A percentile compares a stretch with the other conserved stretches of the same genome.
These are phyloP conservation scores for Nissolia schottii DNA, from an alignment of 306 rosid species.

Conservation along the genomic window DNA sequence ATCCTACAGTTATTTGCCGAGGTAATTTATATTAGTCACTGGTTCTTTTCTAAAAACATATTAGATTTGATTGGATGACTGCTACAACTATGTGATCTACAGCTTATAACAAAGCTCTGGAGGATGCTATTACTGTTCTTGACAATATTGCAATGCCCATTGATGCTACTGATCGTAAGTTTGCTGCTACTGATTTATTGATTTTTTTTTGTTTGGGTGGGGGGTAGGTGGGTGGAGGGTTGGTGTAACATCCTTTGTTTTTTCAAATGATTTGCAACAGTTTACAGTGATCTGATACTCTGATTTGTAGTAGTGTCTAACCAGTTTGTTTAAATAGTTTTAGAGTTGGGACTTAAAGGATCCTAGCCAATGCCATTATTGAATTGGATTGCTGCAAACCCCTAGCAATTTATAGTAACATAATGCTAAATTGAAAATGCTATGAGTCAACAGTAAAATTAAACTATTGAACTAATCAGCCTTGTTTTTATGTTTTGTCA, in stretches of 20 bases:
- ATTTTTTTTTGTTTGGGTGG: background rate
- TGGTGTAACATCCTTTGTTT: background rate
- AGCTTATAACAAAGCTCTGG: conserved; percentile 95
- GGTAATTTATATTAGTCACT: conserved; percentile 40
- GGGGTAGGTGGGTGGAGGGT: background rate
- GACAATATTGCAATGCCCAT: conserved; percentile 92
- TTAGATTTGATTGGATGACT: background rate
- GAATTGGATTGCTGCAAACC: background rate
- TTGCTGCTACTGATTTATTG: background rate
- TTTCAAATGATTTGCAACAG: background rate
- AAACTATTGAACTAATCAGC: background rate
- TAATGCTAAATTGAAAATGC: background rate
- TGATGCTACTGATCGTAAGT: conserved; percentile 55
- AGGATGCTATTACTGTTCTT: conserved; percentile 88
- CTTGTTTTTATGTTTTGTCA: background rate
- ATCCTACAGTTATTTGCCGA: conserved; percentile 96
- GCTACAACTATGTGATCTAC: conserved; percentile 22
- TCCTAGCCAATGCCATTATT: background rate
- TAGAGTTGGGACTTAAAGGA: background rate
- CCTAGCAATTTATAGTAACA: background rate
- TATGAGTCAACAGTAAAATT: background rate
- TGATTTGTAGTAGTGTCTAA: background rate
- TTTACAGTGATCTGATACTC: background rate
- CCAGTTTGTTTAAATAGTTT: background rate
- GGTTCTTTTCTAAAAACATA: conserved; percentile 4